Percentiles rank a stretch among this genome's conserved stretches.
phyloP scores from a whole-genome alignment of 2,329 filamentous ascomycete genomes.

The Paraconiothyrium sp. region DNA sequence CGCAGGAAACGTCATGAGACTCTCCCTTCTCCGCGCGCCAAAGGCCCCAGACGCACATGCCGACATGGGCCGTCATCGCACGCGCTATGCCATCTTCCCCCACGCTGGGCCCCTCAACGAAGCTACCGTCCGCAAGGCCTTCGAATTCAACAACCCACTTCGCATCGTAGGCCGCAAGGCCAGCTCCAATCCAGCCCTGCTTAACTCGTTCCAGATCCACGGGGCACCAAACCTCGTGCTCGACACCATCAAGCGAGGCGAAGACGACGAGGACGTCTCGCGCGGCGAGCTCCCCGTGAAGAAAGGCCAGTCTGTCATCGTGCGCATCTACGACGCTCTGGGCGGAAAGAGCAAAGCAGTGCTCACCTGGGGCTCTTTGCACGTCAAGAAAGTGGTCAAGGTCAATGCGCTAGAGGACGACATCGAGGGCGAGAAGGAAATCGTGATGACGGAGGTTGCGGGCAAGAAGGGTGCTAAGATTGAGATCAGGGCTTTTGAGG shows the following conservation, averaged over 20 bases:
- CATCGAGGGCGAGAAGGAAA: conserved; percentile 59
- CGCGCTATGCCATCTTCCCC: conserved; percentile 90
- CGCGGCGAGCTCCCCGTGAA: conserved; percentile 65
- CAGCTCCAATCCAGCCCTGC: conserved; percentile 40
- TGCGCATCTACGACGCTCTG: conserved; percentile 87
- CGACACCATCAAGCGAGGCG: conserved; percentile 89
- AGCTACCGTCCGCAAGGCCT: conserved; percentile 81
- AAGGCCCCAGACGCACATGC: conserved; percentile 94
- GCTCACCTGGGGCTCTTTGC: conserved; percentile 71
- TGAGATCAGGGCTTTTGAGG: conserved; percentile 79
- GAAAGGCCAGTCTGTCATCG: conserved; percentile 79
- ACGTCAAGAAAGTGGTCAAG: conserved; percentile 81
- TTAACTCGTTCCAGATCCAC: conserved; percentile 72
- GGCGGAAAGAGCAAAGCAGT: conserved; percentile 81
- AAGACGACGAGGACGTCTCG: conserved; percentile 64
- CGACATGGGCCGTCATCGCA: conserved; percentile 89
- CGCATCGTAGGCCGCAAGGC: conserved; percentile 57
- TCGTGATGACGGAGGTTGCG: conserved; percentile 59
- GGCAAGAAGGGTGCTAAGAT: conserved; percentile 63
- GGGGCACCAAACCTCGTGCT: conserved; percentile 75
- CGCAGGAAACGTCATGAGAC: conserved; percentile 85
- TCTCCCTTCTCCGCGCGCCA: conserved; percentile 84
- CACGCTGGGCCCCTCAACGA: conserved; percentile 77
- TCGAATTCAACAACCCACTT: conserved; percentile 89
- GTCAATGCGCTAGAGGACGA: conserved; percentile 92